These are phyloP conservation scores for Phytophthora boehmeriae DNA, from an alignment of 352 stramenopile genomes.

Conservation along the genomic window DNA sequence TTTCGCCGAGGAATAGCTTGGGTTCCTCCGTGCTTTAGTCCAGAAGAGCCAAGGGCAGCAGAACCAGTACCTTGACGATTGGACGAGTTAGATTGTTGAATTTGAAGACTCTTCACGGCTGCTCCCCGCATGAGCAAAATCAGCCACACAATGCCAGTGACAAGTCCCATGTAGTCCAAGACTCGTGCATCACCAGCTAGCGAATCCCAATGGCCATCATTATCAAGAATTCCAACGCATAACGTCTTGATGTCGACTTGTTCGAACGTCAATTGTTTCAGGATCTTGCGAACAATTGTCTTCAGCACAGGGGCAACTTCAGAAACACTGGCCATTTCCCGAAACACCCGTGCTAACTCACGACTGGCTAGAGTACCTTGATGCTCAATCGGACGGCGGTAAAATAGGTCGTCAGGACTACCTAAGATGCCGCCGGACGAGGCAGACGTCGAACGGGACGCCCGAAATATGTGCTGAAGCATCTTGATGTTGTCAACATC, in stretches of 20 bases:
- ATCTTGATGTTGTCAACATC: conserved; percentile 92
- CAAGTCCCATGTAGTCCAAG: conserved; percentile 80
- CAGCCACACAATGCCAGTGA: conserved; percentile 79
- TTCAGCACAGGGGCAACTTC: conserved; percentile 86
- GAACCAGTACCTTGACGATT: conserved; percentile 42
- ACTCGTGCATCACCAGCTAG: conserved; percentile 64
- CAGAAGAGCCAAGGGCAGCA: conserved; percentile 35
- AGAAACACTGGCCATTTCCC: conserved; percentile 71
- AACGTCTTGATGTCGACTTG: conserved; percentile 84
- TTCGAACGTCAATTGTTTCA: conserved; percentile 84
- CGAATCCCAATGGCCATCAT: conserved; percentile 76
- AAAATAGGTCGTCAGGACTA: conserved; percentile 65
- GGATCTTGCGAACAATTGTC: conserved; percentile 84
- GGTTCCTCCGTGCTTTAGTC: conserved; percentile 55
- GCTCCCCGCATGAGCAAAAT: conserved; percentile 78
- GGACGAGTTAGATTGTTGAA: conserved; percentile 68
- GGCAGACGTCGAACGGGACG: conserved; percentile 44
- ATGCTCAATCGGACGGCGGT: conserved; percentile 54
- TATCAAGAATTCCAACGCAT: conserved; percentile 76
- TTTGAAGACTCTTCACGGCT: conserved; percentile 87
- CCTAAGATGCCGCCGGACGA: conserved; percentile 32
- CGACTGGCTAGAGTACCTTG: conserved; percentile 67
- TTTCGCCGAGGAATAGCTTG: conserved; percentile 63
- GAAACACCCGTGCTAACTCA: conserved; percentile 79
- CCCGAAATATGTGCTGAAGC: conserved; percentile 87